phyloP scores from a whole-genome alignment of 805 yeast genomes.

The Ogataea methylovora region DNA sequence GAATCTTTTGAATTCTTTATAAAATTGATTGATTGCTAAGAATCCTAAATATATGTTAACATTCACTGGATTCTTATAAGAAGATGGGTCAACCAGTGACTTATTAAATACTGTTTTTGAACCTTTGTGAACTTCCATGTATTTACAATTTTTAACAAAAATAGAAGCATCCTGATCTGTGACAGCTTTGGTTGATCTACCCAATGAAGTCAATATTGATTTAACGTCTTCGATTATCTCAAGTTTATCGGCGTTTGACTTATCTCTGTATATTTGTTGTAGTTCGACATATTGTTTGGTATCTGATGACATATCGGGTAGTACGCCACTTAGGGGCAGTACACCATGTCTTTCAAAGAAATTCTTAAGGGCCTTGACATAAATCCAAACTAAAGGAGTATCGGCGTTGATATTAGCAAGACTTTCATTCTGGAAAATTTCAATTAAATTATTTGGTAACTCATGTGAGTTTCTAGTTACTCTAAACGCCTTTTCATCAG shows the following conservation, averaged over 20 bases:
- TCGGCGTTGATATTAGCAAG: conserved; percentile 13
- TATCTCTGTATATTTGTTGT: conserved; percentile 48
- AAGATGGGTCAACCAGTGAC: conserved; percentile 9
- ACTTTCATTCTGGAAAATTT: conserved; percentile 20
- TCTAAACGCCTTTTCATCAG: conserved; percentile 34
- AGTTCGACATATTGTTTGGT: conserved; percentile 54
- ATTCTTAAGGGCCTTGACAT: conserved; percentile 42
- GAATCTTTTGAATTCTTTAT: conserved; percentile 11
- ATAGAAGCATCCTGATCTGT: conserved; percentile 28
- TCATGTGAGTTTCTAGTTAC: conserved; percentile 30
- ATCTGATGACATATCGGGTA: conserved; percentile 88
- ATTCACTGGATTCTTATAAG: conserved; percentile 2
- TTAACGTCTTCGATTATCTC: conserved; percentile 25
- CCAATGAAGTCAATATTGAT: neutral
- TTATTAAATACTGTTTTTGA: conserved; percentile 18
- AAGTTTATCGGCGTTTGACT: conserved; percentile 41
- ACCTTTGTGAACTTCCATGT: conserved; percentile 44
- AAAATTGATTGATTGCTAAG: conserved; percentile 24
- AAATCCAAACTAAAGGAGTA: conserved; percentile 65
- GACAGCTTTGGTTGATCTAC: neutral
- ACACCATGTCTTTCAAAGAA: conserved; percentile 36
- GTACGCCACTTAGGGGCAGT: conserved; percentile 65
- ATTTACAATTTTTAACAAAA: conserved; percentile 59
- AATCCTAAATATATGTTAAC: conserved; percentile 35
- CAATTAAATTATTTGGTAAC: conserved; percentile 19